Evolutionary conservation across 768 basidiomycete species (phyloP), one percentile per base, ranked within the genome.

Genomic region (Bullera alba): DNA sequence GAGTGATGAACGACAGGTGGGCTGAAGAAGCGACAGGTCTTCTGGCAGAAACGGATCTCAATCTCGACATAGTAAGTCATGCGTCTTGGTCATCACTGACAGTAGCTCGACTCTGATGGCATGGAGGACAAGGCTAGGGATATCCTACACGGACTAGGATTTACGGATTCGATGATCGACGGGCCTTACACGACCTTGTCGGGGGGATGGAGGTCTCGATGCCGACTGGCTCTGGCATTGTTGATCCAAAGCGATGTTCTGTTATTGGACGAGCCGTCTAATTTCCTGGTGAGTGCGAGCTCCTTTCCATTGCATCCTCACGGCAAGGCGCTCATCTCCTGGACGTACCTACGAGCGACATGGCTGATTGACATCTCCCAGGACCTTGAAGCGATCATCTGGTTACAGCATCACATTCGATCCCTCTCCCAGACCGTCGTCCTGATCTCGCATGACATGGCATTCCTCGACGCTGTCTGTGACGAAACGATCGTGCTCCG

Each of bases 191-290:
- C 69, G 1, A 71, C 75, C 0, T 72, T 85, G 21, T 82, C 80
- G 22, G 83, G 83, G 16, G 84, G 83, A 0, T 85, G 83, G 83
- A 70, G 78, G 34, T 79, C 80, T 37, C 75, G 83, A 17, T 79
- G 79, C 50, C 76, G 77, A 27, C 75, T 85, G 2, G 83, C 82
- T 3, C 76, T 76, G 26, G 79, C 80, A 0, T 71, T 85, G 14
- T 76, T 83, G 48, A 75, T 80, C 30, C 75, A 78, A 26, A 76
- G 76, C 5, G 80, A 85, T 53, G 69, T 84, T 12, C 68, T 84
- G 19, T 72, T 83, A 8, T 71, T 83, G 30, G 82, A 83, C 56
- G 82, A 83, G 65, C 67, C 73, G 21, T 69, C 73, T 8, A 76
- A 76, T 49, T 75, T 74, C 47, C 62, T 75, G 53, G 83, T 82